Base-by-base conservation (phyloP, 331 rosid genomes). In the Rosa hybrid region DNA sequence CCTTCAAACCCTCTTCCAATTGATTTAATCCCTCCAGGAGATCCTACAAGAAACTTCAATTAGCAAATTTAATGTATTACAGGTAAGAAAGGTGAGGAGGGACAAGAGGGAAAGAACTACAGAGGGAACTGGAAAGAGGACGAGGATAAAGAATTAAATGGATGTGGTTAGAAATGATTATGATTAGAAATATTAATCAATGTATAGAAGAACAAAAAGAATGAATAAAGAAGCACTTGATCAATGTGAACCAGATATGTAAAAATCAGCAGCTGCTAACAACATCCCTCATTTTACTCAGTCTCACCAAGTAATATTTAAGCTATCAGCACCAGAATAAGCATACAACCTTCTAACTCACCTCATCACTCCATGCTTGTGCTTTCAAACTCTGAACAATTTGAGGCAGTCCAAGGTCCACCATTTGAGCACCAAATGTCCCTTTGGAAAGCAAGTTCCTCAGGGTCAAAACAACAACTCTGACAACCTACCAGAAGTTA, bases 341-440 rank as follows among this genome's bases (percentile, higher is more conserved):
- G 74, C 44, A 39, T 42, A 27, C 3, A 64, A 27, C 60, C 41
- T 64, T 44, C 11, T 50, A 53, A 79, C 89, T 84, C 73, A 96
- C 99, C 99, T 96, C 99, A 84, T 96, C 99, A 89, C 98, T 96
- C 99, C 99, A 96, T 51, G 99, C 99, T 84, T 93, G 99, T 67
- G 94, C 94, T 87, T 96, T 96, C 88, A 96, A 90, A 86, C 90
- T 96, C 83, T 91, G 99, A 84, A 93, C 99, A 76, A 88, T 86
- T 84, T 91, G 99, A 30, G 92, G 97, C 60, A 96, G 92, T 84
- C 94, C 98, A 77, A 93, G 90, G 83, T 94, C 97, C 69, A 96
- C 97, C 98, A 96, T 91, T 89, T 93, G 97, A 78, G 98, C 94
- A 83, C 97, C 99, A 88, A 93, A 88, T 20, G 97, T 83, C 81